A percentile compares a stretch with the other conserved stretches of the same genome.
Evolutionary conservation across 2,329 filamentous ascomycete species (phyloP).

Genomic region (Aureobasidium zeae): DNA sequence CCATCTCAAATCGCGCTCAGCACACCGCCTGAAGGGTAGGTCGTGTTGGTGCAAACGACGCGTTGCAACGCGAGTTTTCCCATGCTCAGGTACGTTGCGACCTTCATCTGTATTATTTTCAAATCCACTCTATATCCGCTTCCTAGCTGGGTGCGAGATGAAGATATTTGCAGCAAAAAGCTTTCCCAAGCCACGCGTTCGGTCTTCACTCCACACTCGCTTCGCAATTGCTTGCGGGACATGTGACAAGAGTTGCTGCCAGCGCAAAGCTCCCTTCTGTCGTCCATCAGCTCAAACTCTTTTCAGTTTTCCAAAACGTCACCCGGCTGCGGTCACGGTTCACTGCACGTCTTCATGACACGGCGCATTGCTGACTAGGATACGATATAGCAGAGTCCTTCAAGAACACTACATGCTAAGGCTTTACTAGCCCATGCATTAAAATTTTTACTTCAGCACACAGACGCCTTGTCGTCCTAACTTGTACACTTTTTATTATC

Average conservation of each 20-base stretch:
- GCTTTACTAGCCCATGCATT: conserved; percentile 3
- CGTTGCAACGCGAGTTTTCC: not conserved
- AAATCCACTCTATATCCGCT: not conserved
- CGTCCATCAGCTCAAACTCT: not conserved
- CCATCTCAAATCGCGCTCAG: not conserved
- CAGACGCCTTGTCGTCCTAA: conserved; percentile 16
- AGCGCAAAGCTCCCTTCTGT: not conserved
- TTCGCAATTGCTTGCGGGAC: conserved; percentile 6
- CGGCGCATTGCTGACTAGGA: not conserved
- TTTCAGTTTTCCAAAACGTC: not conserved
- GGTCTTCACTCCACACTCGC: not conserved
- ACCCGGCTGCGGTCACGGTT: too few relatives aligned
- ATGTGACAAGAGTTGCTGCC: not conserved
- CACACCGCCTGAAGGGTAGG: not conserved
- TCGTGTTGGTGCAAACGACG: conserved; percentile 6
- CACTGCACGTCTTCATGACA: too few relatives aligned
- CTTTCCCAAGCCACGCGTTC: conserved; percentile 13
- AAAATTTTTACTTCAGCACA: conserved; percentile 14
- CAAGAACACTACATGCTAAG: not conserved
- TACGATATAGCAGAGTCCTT: not conserved
- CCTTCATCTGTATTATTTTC: not conserved
- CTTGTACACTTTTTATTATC: conserved; percentile 3
- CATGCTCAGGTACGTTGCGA: conserved; percentile 8
- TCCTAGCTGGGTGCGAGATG: not conserved
- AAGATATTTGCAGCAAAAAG: not conserved